Base-by-base conservation (phyloP, 2,329 filamentous ascomycete species). In the Fusarium tricinctum region DNA sequence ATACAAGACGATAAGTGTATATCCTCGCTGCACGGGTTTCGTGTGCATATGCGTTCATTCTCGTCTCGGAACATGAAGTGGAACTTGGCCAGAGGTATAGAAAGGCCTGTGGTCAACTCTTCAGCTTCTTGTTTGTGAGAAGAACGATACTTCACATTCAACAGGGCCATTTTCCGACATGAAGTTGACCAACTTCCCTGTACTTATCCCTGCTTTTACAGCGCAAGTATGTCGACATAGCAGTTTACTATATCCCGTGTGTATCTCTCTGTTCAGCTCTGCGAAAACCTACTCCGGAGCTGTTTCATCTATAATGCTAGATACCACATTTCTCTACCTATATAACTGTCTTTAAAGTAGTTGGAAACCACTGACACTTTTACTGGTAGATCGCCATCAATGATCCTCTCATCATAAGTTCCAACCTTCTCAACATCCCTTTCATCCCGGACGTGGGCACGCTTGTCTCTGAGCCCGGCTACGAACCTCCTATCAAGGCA, bases 151-250 rank as follows among this genome's bases (percentile, higher is more conserved):
- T 62, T 43, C 53, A 50, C 17, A 28, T 44, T 53, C 35, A 20
- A 39, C 35, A 49, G 23, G 32, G 22, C 38, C 9, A 17, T 46
- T 54, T 46, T 45, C 58, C 58, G 61, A 53, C 32, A 76, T 76
- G 72, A 76, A 73, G 60, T 73, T 80, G 63, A 69, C 76, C 44
- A 72, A 76, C 66, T 80, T 80, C 58, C 76, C 78, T 38, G 74
- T 75, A 32, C 75, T 81, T 20, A 74, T 80, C 43, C 79, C 79
- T 32, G 79, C 79, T 40, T 80, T 81, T 68, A 79, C 76, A 20
- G 75, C 76, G 13, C 74, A 76, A 55, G 78, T 80, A 75, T 63
- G 76, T 74, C 44, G 20, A 5, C 32, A 33, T 20, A 43, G 17
- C 14, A 23, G 23, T 56, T 54, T 32, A 14, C 20, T 42, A 17